A percentile compares a stretch with the other conserved stretches of the same genome.
phyloP scores from a whole-genome alignment of 2,329 filamentous ascomycete genomes.

The Ceratocystis destructans region DNA sequence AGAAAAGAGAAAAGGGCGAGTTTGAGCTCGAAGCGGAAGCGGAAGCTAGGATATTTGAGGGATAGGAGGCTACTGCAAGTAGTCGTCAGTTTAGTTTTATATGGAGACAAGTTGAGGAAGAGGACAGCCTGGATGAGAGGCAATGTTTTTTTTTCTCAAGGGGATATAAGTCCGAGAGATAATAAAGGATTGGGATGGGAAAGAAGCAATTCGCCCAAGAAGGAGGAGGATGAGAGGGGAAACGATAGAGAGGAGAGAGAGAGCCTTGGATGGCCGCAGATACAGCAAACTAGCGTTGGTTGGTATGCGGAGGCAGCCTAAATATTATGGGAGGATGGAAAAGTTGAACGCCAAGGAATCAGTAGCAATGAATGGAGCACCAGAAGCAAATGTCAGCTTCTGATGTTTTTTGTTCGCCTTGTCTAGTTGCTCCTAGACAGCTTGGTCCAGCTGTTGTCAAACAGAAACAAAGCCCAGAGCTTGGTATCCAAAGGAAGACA shows the following conservation, averaged over 20 bases:
- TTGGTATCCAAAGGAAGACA: not conserved
- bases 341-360: conserved; percentile 5
- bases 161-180: conserved; percentile 1
- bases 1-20: not conserved
- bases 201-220: conserved; percentile 4
- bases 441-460: not conserved
- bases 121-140: not conserved
- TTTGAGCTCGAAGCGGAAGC: not conserved
- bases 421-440: not conserved
- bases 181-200: not conserved
- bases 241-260: not conserved
- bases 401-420: not conserved
- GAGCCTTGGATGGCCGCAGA: not conserved
- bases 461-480: not conserved
- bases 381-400: not conserved
- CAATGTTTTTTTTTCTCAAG: not conserved
- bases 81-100: conserved; percentile 3
- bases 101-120: not conserved
- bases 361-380: not conserved
- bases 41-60: conserved; percentile 1
- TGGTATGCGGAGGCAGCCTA: conserved; percentile 4
- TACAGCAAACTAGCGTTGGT: not conserved
- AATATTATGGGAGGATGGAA: not conserved
- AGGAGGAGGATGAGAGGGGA: not conserved
- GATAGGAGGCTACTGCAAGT: not conserved